Evolutionary conservation across 768 basidiomycete species (phyloP).

Genomic region (Fibroporia radiculosa): DNA sequence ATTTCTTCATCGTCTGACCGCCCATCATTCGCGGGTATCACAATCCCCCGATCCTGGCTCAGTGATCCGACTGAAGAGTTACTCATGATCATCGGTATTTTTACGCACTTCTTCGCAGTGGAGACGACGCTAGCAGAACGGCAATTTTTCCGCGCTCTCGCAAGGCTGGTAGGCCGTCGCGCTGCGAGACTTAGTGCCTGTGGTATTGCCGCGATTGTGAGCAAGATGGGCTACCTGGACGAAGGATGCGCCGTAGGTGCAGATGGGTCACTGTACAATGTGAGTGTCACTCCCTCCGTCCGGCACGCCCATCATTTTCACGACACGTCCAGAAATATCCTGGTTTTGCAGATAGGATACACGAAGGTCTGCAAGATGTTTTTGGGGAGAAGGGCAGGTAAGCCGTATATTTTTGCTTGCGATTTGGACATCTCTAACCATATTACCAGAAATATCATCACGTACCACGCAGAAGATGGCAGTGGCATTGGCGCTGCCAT

Average conservation of each 20-base stretch:
- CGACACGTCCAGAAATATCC: conserved; percentile 81
- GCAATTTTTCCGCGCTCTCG: conserved; percentile 93
- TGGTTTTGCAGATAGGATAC: conserved; percentile 85
- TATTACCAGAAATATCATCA: conserved; percentile 53
- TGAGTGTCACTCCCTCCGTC: conserved; percentile 28
- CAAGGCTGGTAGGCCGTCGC: conserved; percentile 80
- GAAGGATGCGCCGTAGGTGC: conserved; percentile 86
- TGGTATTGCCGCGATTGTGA: conserved; percentile 94
- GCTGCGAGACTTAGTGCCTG: conserved; percentile 90
- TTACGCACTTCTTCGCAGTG: conserved; percentile 92
- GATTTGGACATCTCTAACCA: not conserved
- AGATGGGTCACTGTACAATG: conserved; percentile 94
- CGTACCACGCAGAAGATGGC: conserved; percentile 83
- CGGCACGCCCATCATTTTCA: not conserved
- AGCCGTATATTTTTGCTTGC: conserved; percentile 21
- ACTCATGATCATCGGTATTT: conserved; percentile 94
- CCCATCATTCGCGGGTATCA: not conserved
- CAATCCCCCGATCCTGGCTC: conserved; percentile 3
- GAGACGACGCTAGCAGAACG: conserved; percentile 96
- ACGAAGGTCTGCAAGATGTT: conserved; percentile 88
- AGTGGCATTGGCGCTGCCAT: conserved; percentile 96
- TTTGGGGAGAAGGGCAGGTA: conserved; percentile 94
- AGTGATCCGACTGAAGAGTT: conserved; percentile 96
- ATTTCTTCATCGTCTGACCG: no score
- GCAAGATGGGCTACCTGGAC: conserved; percentile 90